Evolutionary conservation across 2,329 filamentous ascomycete species (phyloP), one percentile per base, ranked within the genome.

Genomic region (Knufia fluminis): DNA sequence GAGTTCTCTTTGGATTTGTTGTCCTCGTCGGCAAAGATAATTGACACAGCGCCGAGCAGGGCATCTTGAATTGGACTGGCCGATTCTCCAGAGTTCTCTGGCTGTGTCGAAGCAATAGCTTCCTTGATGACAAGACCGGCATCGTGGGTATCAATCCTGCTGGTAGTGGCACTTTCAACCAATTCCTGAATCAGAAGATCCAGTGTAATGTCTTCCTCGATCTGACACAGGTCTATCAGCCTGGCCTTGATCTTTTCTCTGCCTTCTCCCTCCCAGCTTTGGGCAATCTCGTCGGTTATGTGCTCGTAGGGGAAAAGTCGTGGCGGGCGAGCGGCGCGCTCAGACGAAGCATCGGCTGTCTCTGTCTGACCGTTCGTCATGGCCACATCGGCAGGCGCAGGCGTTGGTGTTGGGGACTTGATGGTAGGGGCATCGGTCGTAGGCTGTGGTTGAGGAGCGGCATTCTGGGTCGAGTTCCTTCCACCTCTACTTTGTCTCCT

Each of bases 151-250:
- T 77, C 73, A 40, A 96, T 67, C 43, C 82, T 78, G 36, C 75
- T 77, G 60, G 88, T 82, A 10, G 94, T 68, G 16, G 83, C 82
- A 28, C 86, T 81, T 53, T 83, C 81, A 31, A 92, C 78, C 32
- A 96, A 77, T 64, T 98, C 92, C 68, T 95, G 87, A 58, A 90
- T 88, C 19, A 95, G 71, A 12, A 77, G 77, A 24, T 83, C 81
- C 50, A 80, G 78, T 40, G 83, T 73, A 6, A 78, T 70, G 61
- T 94, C 83, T 57, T 85, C 79, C 56, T 84, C 77, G 31, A 78
- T 70, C 58, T 80, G 78, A 10, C 42, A 83, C 82, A 40, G 17
- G 7, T 57, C 81, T 73, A 38, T 76, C 65, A 20, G 83, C 85
- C 58, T 79, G 74, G 19, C 80, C 75, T 17, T 68, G 10, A 94